Percentiles rank a stretch among this genome's conserved stretches.
Conservation (phyloP, 257 asterid genomes). For the Misopates orontium region DNA sequence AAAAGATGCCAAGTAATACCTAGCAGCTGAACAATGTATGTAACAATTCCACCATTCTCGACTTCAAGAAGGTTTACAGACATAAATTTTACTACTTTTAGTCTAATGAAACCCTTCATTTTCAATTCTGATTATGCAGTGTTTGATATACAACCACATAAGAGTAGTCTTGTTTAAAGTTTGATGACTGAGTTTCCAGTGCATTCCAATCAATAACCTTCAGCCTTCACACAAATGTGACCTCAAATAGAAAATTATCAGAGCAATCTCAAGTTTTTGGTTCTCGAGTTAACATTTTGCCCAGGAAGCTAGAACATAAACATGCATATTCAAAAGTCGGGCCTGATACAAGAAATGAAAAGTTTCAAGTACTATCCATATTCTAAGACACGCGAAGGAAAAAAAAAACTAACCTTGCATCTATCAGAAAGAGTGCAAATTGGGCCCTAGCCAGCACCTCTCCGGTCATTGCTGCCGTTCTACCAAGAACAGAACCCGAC, state of each 20-base stretch:
- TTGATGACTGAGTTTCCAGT: no score
- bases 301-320: background rate
- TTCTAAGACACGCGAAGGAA: constrained; percentile 17
- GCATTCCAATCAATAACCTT: no score
- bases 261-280: background rate
- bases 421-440: constrained; percentile 69
- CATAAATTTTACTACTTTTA: background rate
- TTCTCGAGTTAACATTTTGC: constrained; percentile 8
- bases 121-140: background rate
- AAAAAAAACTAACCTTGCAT: constrained; percentile 65
- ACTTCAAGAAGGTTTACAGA: constrained; percentile 5
- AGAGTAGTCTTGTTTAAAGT: background rate
- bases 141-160: constrained; percentile 3
- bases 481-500: constrained; percentile 89
- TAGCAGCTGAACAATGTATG: background rate
- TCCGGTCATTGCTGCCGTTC: constrained; percentile 91
- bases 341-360: no score
- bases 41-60: constrained; percentile 17
- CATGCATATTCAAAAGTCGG: constrained; percentile 17
- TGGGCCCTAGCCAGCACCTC: constrained; percentile 73
- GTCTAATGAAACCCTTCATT: background rate
- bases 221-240: no score
- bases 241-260: no score
- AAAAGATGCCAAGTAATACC: constrained; percentile 3
- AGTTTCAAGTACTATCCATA: constrained; percentile 10